Evolutionary conservation across 768 basidiomycete genomes (phyloP).

Genomic region (Serendipita sp.): DNA sequence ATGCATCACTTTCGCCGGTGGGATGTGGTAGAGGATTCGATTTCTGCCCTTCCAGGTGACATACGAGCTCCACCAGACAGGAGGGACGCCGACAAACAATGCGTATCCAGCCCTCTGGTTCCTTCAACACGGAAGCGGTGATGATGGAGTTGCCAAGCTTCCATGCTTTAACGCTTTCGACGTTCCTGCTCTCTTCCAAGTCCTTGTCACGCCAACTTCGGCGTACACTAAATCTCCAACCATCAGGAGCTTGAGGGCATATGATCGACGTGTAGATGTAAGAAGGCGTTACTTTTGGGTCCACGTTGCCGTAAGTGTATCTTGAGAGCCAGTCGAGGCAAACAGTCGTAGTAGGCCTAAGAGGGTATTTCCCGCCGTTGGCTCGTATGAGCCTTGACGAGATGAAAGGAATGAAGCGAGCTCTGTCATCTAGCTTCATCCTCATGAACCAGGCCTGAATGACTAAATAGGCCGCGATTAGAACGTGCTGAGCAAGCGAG

Average conservation of each 20-base stretch:
- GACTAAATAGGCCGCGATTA: slow-evolving; percentile 73
- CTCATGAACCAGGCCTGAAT: slow-evolving; percentile 94
- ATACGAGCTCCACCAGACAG: slow-evolving; percentile 71
- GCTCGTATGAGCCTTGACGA: slow-evolving; percentile 73
- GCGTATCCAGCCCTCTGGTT: slow-evolving; percentile 73
- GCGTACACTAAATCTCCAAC: background rate
- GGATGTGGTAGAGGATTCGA: background rate
- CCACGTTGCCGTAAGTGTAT: slow-evolving; percentile 90
- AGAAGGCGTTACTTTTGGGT: slow-evolving; percentile 19
- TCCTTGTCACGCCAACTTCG: background rate
- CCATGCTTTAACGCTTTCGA: slow-evolving; percentile 49
- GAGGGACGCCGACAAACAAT: slow-evolving; percentile 74
- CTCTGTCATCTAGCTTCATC: slow-evolving; percentile 64
- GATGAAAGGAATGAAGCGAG: slow-evolving; percentile 70
- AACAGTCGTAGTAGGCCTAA: slow-evolving; percentile 87
- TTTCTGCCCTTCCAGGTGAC: slow-evolving; percentile 44
- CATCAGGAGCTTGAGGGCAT: background rate
- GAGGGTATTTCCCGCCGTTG: slow-evolving; percentile 51
- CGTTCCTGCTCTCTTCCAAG: background rate
- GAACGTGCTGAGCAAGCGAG: slow-evolving; percentile 82
- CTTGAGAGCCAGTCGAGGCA: slow-evolving; percentile 96
- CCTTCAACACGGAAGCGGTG: slow-evolving; percentile 57
- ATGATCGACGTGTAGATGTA: background rate
- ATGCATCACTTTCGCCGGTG: background rate
- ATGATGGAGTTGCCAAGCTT: slow-evolving; percentile 69